Evolutionary conservation across 139 green algal genomes (phyloP).

Genomic region (Chlamydomonas incerta): DNA sequence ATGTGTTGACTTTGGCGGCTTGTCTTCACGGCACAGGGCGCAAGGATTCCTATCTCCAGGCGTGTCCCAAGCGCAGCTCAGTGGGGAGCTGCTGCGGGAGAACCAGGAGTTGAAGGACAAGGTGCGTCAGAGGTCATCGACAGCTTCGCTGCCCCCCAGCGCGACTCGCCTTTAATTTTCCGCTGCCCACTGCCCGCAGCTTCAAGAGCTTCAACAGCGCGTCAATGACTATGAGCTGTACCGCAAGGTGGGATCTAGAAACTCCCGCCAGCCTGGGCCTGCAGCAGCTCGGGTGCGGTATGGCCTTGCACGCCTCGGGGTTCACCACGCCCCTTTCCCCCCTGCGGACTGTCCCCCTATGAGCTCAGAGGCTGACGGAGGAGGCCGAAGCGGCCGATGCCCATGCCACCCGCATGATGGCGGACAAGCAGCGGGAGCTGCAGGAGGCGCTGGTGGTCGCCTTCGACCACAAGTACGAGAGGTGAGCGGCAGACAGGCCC

Average conservation of each 20-base stretch:
- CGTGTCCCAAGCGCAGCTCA: constrained; percentile 11
- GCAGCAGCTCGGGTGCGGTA: too few species aligned
- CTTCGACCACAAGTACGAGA: constrained; percentile 55
- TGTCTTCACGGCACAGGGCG: constrained; percentile 19
- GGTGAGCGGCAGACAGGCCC: not conserved
- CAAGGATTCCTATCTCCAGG: constrained; percentile 41
- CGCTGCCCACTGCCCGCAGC: constrained; percentile 4
- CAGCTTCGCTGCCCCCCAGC: not conserved
- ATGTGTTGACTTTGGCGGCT: not conserved
- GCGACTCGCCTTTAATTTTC: too few species aligned
- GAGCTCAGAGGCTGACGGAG: constrained; percentile 27
- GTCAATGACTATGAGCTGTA: constrained; percentile 36
- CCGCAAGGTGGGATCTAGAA: constrained; percentile 21
- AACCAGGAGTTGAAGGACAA: constrained; percentile 40
- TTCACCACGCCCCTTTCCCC: too few species aligned
- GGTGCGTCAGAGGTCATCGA: not conserved
- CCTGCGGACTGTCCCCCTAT: too few species aligned
- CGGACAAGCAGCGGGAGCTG: constrained; percentile 41
- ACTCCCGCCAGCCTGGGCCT: too few species aligned
- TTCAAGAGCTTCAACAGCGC: constrained; percentile 14
- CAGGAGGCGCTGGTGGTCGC: not conserved
- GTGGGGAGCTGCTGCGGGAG: constrained; percentile 29
- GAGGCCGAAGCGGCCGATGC: constrained; percentile 48
- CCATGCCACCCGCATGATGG: constrained; percentile 10
- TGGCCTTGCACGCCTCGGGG: too few species aligned